A percentile compares a stretch with the other conserved stretches of the same genome.
Conservation (phyloP, 1,284 basidiomycete genomes). For the Apiotrichum gracile region DNA sequence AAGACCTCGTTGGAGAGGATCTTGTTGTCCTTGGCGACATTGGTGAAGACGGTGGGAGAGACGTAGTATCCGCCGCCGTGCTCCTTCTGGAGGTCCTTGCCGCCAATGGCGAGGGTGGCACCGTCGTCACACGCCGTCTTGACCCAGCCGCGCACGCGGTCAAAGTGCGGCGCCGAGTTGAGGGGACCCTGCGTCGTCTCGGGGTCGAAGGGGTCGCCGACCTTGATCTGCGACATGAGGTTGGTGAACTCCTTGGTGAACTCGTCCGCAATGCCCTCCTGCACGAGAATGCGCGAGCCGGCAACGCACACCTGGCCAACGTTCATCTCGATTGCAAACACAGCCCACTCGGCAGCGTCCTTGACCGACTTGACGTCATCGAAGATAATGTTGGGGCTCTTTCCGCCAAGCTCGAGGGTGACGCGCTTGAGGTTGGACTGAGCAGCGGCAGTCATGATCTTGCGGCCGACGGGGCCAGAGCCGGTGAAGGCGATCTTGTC, state of each 20-base stretch:
- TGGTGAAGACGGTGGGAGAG: slow-evolving; percentile 42
- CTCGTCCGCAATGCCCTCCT: slow-evolving; percentile 71
- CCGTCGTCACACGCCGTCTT: slow-evolving; percentile 79
- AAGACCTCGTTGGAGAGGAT: slow-evolving; percentile 48
- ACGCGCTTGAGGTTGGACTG: slow-evolving; percentile 68
- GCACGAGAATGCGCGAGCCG: slow-evolving; percentile 62
- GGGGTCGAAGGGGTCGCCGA: slow-evolving; percentile 69
- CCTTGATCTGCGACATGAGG: slow-evolving; percentile 59
- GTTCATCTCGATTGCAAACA: slow-evolving; percentile 17
- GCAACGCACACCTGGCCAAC: slow-evolving; percentile 16
- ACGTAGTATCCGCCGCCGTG: slow-evolving; percentile 27
- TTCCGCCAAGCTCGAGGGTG: slow-evolving; percentile 53
- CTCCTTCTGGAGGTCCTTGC: slow-evolving; percentile 46
- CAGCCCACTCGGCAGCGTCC: slow-evolving; percentile 23
- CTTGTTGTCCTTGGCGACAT: slow-evolving; percentile 33
- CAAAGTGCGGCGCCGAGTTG: slow-evolving; percentile 76
- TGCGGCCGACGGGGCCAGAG: slow-evolving; percentile 67
- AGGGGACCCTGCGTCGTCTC: slow-evolving; percentile 69
- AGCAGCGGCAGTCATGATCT: slow-evolving; percentile 74
- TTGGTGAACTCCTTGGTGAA: slow-evolving; percentile 62
- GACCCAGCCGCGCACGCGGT: slow-evolving; percentile 84
- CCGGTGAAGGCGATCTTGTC: slow-evolving; percentile 58
- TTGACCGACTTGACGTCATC: slow-evolving; percentile 16
- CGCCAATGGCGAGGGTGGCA: slow-evolving; percentile 74
- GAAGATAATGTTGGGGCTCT: slow-evolving; percentile 22